Conservation (phyloP, 2,329 filamentous ascomycete genomes). For the Sporothrix curviconia region DNA sequence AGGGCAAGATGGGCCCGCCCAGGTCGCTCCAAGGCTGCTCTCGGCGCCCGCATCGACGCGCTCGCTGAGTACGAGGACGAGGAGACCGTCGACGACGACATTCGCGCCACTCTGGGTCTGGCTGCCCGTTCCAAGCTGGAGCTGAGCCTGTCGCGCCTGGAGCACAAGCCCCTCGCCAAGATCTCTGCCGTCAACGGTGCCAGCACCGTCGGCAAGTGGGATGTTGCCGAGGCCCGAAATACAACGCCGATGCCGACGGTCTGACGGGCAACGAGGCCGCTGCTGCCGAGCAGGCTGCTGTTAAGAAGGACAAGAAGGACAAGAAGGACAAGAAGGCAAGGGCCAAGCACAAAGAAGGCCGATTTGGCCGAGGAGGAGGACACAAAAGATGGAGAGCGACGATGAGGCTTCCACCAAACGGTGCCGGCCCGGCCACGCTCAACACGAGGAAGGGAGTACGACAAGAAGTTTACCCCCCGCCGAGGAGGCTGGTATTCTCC, state of each 20-base stretch:
- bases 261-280: constrained; percentile 62
- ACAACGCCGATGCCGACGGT: constrained; percentile 91
- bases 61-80: constrained; percentile 71
- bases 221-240: constrained; percentile 86
- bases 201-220: constrained; percentile 65
- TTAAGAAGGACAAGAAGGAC: constrained; percentile 35
- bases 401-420: constrained; percentile 8
- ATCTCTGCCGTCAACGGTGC: constrained; percentile 27
- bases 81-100: constrained; percentile 75
- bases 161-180: constrained; percentile 81
- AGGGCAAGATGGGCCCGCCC: constrained; percentile 98
- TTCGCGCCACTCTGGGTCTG: constrained; percentile 75
- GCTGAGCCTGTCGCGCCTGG: constrained; percentile 67
- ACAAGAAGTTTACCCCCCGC: constrained; percentile 58
- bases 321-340: constrained; percentile 18
- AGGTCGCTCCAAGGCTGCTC: constrained; percentile 90
- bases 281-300: constrained; percentile 33
- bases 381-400: constrained; percentile 10
- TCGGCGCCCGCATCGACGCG: constrained; percentile 89
- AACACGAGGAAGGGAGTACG: constrained; percentile 52
- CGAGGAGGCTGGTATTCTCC: constrained; percentile 59
- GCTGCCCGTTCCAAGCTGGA: constrained; percentile 66
- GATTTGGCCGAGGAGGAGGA: constrained; percentile 9
- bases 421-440: constrained; percentile 32
- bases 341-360: too few species aligned